Evolutionary conservation across 305 asterid species (phyloP).

Genomic region (Nicotiana rustica): DNA sequence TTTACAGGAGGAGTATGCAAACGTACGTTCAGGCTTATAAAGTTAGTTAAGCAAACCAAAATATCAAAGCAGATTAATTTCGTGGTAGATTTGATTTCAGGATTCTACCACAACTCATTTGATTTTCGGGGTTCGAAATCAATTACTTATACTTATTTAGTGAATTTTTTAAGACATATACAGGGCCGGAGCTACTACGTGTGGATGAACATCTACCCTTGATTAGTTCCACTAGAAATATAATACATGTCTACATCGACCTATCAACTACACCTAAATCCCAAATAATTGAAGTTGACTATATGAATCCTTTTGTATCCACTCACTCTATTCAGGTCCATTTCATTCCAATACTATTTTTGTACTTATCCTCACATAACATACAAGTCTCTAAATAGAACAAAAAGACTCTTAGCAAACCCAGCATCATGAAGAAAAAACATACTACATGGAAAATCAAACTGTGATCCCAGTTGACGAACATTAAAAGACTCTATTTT

Average conservation of each 20-base stretch:
- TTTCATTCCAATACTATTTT: not conserved
- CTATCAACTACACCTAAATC: slow-evolving; percentile 5
- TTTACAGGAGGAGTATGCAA: not conserved
- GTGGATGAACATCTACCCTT: too few relatives aligned
- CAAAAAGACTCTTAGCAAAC: not conserved
- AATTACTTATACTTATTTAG: too few relatives aligned
- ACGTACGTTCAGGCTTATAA: not conserved
- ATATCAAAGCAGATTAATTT: not conserved
- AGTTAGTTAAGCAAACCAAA: not conserved
- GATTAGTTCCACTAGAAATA: not conserved
- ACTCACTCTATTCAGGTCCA: not conserved
- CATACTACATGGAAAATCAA: slow-evolving; percentile 11
- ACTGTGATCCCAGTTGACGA: slow-evolving; percentile 3
- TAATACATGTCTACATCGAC: not conserved
- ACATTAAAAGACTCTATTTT: not conserved
- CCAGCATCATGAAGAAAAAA: not conserved
- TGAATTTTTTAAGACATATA: too few relatives aligned
- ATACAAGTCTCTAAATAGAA: not conserved
- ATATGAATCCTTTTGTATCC: not conserved
- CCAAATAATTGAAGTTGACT: not conserved
- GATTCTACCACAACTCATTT: too few relatives aligned
- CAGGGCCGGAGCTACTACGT: too few relatives aligned
- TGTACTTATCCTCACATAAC: not conserved
- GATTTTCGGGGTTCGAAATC: too few relatives aligned
- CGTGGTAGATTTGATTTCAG: too few relatives aligned